Evolutionary conservation across 495 filamentous ascomycete species (phyloP), one percentile per base, ranked within the genome.

Genomic region (Tuber magnatum): DNA sequence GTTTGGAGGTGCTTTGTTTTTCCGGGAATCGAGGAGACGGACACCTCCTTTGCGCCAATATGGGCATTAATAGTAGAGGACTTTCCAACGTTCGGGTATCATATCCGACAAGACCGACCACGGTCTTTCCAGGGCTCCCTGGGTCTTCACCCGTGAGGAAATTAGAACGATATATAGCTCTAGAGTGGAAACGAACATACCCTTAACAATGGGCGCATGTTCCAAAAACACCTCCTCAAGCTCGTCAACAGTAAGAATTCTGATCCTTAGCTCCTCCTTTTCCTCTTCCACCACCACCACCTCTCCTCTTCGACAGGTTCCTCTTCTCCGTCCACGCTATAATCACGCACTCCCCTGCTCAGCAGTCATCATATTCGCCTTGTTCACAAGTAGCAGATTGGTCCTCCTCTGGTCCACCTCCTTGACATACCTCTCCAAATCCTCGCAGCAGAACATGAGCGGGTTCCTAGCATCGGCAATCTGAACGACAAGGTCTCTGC

Each of bases 1-100:
- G 96, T 99, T 83, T 99, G 96, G 86, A 99, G 98, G 81, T 99
- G 96, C 85, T 99, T 99, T 16, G 96, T 99, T 84, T 98, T 99
- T 74, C 96, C 96, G 9, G 96, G 96, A 3, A 96, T 99, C 41
- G 94, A 90, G 56, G 96, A 98, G 61, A 99, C 96, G 3, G 94
- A 97, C 7, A 99, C n/a, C n/a, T n/a, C 96, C 87, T 97, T 98
- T 73, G 96, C 91, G 71, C 96, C 96, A 75, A 97, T 92, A 61
- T 98, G 89, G 20, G 96, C 94, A 85, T 99, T 99, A n/a, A 99
- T 98, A 12, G 96, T 99, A 61, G 93, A 97, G 10, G 96, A 98
- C 84, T 99, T 99, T 81, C 96, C 96, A 78, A 98, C 96, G 85
- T 99, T 99, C 77, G 96, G 96, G 85, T n/a, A n/a, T n/a, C n/a